Percentiles rank a stretch among this genome's conserved stretches.
Evolutionary conservation across 225 moss, liverwort and hornwort genomes (phyloP).

Genomic region (Asterella californica): DNA sequence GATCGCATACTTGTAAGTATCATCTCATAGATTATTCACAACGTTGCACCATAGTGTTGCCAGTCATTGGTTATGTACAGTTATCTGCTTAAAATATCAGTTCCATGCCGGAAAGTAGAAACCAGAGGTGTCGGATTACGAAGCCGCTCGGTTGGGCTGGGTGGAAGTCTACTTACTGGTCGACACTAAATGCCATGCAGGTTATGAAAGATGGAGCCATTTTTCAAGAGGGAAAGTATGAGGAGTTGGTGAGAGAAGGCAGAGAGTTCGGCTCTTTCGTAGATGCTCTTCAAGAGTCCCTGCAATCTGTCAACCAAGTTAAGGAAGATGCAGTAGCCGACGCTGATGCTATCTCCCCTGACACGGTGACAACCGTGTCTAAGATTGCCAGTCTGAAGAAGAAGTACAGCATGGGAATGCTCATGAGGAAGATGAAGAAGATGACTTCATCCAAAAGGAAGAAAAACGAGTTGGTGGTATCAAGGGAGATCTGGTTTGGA

Average conservation of each 20-base stretch:
- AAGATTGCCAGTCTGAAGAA: not conserved
- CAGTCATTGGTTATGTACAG: too few relatives aligned
- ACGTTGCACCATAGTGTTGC: not conserved
- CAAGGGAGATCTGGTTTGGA: conserved; percentile 12
- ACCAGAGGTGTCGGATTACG: too few relatives aligned
- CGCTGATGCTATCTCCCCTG: not conserved
- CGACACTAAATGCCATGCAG: too few relatives aligned
- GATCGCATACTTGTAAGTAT: conserved; percentile 39
- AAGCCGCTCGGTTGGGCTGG: too few relatives aligned
- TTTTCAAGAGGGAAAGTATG: conserved; percentile 35
- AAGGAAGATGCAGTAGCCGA: not conserved
- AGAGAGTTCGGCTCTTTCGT: conserved; percentile 38
- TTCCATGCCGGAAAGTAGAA: too few relatives aligned
- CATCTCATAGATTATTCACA: not conserved
- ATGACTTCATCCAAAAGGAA: conserved; percentile 37
- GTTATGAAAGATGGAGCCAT: conserved; percentile 41
- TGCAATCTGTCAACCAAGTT: conserved; percentile 30
- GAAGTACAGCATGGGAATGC: not conserved
- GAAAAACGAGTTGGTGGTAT: conserved; percentile 33
- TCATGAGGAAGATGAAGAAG: not conserved
- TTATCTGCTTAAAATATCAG: too few relatives aligned
- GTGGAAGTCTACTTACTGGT: too few relatives aligned
- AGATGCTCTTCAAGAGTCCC: conserved; percentile 29
- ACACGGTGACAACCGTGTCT: not conserved
- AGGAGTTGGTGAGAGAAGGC: conserved; percentile 34